Evolutionary conservation across 2,329 filamentous ascomycete species (phyloP), one percentile per base, ranked within the genome.

Genomic region (Oidium heveae): DNA sequence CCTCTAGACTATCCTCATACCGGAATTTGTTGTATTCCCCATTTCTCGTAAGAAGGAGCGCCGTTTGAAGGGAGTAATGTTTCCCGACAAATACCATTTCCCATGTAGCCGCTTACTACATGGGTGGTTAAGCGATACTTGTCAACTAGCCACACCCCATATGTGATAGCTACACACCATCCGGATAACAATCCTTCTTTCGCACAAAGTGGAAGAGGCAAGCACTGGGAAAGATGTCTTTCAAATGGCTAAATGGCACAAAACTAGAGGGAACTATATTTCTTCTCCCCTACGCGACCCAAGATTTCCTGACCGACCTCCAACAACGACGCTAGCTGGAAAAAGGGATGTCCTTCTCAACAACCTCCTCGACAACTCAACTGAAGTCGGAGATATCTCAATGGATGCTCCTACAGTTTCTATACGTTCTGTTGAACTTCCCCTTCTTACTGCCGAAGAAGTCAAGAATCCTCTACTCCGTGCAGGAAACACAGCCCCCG

Each of bases 201-300:
- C n/a, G n/a, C n/a, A n/a, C 18, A 47, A 47, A 20, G 10, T 83
- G 50, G 22, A 52, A 16, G 13, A 16, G 28, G 41, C 16, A 34
- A 55, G 34, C 15, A 53, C 37, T n/a, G 41, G 10, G 5, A 51
- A 33, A 12, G 47, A 33, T 4, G 28, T 51, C 15, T 52, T 52
- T 34, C 7, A 8, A 12, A 34, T 52, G 49, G 22, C 24, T 12
- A 52, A 34, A 52, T 52, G 49, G 49, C 49, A 52, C 33, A 34
- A 52, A 36, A 16, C 49, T 15, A 37, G 15, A 12, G 49, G 49
- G 1, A 52, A 16, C 20, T 52, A n/a, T n/a, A 24, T 15, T 9
- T 52, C 49, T 10, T 12, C 28, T 13, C 32, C 9, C 18, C 18
- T 20, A 15, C 18, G 22, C 12, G 33, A 20, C 33, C 24, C 49